Evolutionary conservation across 495 filamentous ascomycete species (phyloP), one percentile per base, ranked within the genome.

Genomic region (Penicillium longicatenatum): DNA sequence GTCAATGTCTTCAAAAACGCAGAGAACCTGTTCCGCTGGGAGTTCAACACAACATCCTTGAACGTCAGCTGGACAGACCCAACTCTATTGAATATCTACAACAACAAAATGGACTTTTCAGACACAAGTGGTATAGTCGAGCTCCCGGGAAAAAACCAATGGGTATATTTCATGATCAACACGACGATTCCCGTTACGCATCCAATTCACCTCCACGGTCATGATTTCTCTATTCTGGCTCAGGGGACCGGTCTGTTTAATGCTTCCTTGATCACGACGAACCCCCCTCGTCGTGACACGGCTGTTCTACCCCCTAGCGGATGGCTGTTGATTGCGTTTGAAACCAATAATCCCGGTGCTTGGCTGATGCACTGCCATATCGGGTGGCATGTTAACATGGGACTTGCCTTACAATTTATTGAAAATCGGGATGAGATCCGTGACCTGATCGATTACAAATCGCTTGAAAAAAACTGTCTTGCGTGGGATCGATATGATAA

Each of bases 91-190:
- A 57, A 67, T 46, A 37, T 67, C 1, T 66, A 57, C 55, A 60
- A 65, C 8, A 60, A 59, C 31, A 22, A 54, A 19, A 58, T 43
- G 0, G 35, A 57, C 26, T 70, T 60, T 37, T 52, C 58, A 0
- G 33, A 39, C 0, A 42, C 58, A 3, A 66, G 63, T n/a, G 57
- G 54, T 0, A 55, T 66, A 1, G 60, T 66, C 21, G 58, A 56
- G 35, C 46, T 66, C 4, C 63, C 60, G 16, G 79, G 85, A 56
- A 80, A 82, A 11, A 77, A 88, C 57, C 79, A 88, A 60, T 87
- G 87, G 70, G 78, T 68, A 43, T 65, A 87, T 14, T 67, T 89
- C 6, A 71, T 71, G 3, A 77, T 85, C 58, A 75, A 70, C 26
- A 65, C 65, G 2, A 57, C 50, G 16, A 20, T 64, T 1, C 39